phyloP scores from a whole-genome alignment of 1,284 basidiomycete genomes.

The Gymnopus androsaceus region DNA sequence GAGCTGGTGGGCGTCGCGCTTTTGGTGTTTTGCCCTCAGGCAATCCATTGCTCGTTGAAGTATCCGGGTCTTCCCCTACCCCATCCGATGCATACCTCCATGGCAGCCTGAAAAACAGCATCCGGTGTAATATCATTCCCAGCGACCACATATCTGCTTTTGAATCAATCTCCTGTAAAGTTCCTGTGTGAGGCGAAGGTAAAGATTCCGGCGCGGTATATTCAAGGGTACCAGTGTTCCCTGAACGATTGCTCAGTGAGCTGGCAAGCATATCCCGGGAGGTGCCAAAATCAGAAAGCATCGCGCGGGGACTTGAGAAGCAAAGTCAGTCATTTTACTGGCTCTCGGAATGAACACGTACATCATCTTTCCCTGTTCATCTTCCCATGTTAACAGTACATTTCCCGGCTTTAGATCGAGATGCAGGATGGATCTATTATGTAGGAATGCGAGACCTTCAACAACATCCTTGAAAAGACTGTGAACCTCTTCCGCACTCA shows the following conservation, averaged over 20 bases:
- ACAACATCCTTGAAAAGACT: conserved; percentile 36
- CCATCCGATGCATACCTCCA: conserved; percentile 63
- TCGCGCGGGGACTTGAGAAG: conserved; percentile 66
- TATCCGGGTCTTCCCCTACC: background rate
- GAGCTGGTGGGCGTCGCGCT: conserved; percentile 36
- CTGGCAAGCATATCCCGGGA: conserved; percentile 84
- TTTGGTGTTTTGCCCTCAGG: conserved; percentile 39
- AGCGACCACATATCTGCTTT: conserved; percentile 90
- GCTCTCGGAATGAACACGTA: conserved; percentile 32
- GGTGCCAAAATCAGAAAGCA: conserved; percentile 94
- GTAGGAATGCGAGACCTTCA: conserved; percentile 75
- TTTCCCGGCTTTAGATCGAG: conserved; percentile 94
- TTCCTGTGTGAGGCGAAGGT: conserved; percentile 65
- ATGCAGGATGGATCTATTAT: conserved; percentile 84
- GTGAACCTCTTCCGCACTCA: conserved; percentile 80
- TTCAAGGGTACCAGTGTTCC: conserved; percentile 83
- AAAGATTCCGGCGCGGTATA: conserved; percentile 88
- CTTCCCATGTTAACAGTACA: conserved; percentile 90
- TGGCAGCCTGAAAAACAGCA: conserved; percentile 85
- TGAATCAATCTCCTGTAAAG: conserved; percentile 75
- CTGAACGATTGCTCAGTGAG: conserved; percentile 63
- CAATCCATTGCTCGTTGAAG: background rate
- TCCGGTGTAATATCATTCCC: conserved; percentile 90
- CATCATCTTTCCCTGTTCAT: conserved; percentile 70
- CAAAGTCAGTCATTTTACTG: background rate